Base-by-base conservation (phyloP, 305 asterid genomes). In the Solanum hybrid region DNA sequence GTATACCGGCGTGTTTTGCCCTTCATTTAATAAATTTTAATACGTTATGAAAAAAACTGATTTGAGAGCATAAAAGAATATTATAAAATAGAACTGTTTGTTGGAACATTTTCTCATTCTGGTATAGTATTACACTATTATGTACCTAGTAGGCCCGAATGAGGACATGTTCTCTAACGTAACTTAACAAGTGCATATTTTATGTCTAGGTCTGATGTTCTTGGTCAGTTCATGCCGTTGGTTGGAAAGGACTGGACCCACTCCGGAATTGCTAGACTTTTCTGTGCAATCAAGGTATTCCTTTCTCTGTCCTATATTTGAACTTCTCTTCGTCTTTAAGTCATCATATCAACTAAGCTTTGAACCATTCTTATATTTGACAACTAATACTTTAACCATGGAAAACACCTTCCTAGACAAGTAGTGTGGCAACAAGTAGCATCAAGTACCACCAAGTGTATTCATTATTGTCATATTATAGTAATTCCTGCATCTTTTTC, bases 191-290 rank as follows among this genome's bases (percentile, higher is more conserved):
- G 40, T 84, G 2, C 42, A 84, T 84, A 45, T 51, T 84, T 29
- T 51, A 76, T 78, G 86, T 78, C 38, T 89, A 97, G 99, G 98
- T 97, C 99, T 89, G 99, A 97, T 94, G 99, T 97, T 94, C 98
- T 96, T 89, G 98, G 99, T 87, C 99, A 96, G 89, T 94, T 97
- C 93, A 97, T 97, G 99, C 99, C 98, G 38, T 91, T 97, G 96
- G 98, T 97, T 77, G 99, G 98, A 89, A 96, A 94, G 92, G 98
- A 96, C 92, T 96, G 99, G 99, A 96, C 99, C 9, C 99, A 97
- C 92, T 91, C 98, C 81, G 99, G 98, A 89, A 95, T 97, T 72
- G 98, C 98, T 91, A 95, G 96, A 86, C 98, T 97, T 85, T 97
- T 97, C 93, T 97, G 94, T 86, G 98, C 99, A 72, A 97, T 97